Conservation (phyloP, 2,329 filamentous ascomycete genomes). For the Stemphylium lycopersici region DNA sequence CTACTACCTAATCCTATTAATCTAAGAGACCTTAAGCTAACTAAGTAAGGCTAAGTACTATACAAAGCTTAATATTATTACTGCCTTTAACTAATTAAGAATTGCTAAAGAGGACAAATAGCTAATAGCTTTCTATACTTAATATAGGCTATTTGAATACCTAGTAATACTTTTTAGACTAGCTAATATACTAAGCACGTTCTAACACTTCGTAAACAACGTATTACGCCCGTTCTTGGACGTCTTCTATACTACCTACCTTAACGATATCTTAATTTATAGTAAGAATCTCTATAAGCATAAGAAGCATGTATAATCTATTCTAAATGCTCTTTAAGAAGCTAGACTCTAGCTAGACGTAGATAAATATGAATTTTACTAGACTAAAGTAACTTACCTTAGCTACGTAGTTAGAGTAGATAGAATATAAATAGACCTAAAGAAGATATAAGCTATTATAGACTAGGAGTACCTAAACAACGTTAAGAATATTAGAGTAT, state of each 20-base stretch:
- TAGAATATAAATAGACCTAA: no score
- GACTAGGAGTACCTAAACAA: neutral
- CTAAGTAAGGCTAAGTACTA: neutral
- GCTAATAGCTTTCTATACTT: neutral
- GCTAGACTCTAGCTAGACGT: neutral
- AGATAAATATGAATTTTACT: neutral
- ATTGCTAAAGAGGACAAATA: neutral
- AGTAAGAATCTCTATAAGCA: neutral
- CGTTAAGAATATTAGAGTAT: neutral
- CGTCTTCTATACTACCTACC: neutral
- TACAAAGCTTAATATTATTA: no score
- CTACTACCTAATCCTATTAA: neutral
- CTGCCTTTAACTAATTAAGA: neutral
- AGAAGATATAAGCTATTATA: slow-evolving; percentile 1
- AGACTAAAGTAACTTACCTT: neutral
- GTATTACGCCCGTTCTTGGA: neutral
- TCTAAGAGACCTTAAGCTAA: neutral
- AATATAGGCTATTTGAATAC: slow-evolving; percentile 1
- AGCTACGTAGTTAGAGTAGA: neutral
- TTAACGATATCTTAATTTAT: slow-evolving; percentile 1
- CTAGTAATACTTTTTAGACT: neutral
- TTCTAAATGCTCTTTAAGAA: neutral
- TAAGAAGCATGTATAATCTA: neutral
- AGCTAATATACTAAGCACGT: neutral
- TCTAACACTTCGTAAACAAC: neutral